Evolutionary conservation across 306 rosid species (phyloP).

Genomic region (Spatholobus suberectus): DNA sequence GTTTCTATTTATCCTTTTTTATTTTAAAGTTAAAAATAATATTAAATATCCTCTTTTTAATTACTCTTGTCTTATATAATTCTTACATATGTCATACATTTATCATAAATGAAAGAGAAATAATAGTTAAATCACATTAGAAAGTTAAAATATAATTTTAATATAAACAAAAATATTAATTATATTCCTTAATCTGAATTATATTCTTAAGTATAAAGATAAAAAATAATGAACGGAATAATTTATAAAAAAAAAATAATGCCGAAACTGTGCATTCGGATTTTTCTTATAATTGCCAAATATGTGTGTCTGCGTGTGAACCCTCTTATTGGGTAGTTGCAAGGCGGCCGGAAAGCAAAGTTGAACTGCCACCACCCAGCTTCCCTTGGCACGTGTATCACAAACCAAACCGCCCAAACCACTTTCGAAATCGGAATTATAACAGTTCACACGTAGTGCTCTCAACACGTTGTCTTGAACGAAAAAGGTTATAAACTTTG

Average conservation of each 20-base stretch:
- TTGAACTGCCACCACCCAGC: neutral
- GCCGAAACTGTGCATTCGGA: neutral
- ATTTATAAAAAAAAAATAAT: neutral
- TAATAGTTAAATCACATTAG: no score
- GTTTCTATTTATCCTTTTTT: neutral
- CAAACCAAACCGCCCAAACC: neutral
- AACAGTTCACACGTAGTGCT: neutral
- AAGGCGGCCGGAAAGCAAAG: neutral
- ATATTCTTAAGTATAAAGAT: no score
- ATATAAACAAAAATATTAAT: neutral
- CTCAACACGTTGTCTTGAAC: neutral
- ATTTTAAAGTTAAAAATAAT: neutral
- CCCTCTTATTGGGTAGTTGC: neutral
- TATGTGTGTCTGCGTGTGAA: no score
- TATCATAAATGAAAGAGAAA: neutral
- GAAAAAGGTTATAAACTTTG: neutral
- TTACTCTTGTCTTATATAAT: neutral
- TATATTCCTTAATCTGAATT: neutral
- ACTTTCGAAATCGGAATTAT: neutral
- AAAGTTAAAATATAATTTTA: neutral
- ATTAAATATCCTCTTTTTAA: neutral
- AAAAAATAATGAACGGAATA: no score
- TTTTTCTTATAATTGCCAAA: no score
- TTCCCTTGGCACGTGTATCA: conserved; percentile 11
- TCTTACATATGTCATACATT: no score